Base-by-base conservation (phyloP, 2,329 filamentous ascomycete species). In the Cladophialophora bantiana region DNA sequence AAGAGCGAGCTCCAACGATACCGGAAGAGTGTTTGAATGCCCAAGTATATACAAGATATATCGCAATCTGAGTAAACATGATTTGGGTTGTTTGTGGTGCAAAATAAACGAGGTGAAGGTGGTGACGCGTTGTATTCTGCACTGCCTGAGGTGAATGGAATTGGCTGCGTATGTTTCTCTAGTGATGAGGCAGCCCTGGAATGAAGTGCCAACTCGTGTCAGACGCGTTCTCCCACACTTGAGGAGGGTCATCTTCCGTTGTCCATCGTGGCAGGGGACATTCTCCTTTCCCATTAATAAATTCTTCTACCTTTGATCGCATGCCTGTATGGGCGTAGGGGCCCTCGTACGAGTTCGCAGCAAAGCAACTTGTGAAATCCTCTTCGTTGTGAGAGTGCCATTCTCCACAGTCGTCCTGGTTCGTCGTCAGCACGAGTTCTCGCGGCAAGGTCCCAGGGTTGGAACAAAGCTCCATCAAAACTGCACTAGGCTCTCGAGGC, bases 171-270 rank as follows among this genome's bases (percentile, higher is more conserved):
- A 31, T 61, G 34, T 34, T n/a, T 9, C n/a, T 10, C 31, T 38
- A 61, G n/a, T 40, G 45, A 13, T 61, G 59, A 40, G 59, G 59
- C 48, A 53, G 59, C 26, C 59, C 59, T 32, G 67, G 56, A 15
- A 66, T 48, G 38, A 68, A 71, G 59, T 71, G 69, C 57, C 59
- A 70, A 40, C 65, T 70, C n/a, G 68, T 70, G 42, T 71, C 69
- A 7, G 68, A 65, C n/a, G 45, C 15, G 9, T 54, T 52, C 38
- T 71, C 69, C 69, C 69, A 71, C 7, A 31, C 15, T 6, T 52
- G 48, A 38, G 60, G 40, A 34, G 61, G 59, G 42, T 62, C 36
- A 48, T 64, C 55, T 38, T 63, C 52, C 31, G 36, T 15, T 15
- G 62, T 65, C 68, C 69, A 67, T 7, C 40, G 55, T 32, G 68